Conservation (phyloP, 768 basidiomycete species). For the Cyclocybe aegerita region DNA sequence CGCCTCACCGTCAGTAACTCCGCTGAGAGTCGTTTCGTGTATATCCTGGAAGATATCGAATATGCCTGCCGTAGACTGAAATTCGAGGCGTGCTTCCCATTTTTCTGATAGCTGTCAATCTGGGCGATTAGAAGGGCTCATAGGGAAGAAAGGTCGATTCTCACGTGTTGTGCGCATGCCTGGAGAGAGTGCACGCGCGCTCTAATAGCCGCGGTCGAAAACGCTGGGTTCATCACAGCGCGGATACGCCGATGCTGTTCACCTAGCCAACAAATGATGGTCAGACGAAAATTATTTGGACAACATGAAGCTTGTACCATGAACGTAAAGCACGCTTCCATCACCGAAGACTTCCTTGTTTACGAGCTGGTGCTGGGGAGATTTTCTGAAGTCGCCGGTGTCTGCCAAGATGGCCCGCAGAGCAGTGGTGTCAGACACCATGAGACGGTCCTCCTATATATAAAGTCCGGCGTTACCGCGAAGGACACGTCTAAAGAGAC, state of each 20-base stretch:
- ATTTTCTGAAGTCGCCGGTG: neutral
- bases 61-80: slow-evolving; percentile 32
- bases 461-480: neutral
- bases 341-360: neutral
- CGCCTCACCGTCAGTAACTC: slow-evolving; percentile 2
- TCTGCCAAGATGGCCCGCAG: neutral
- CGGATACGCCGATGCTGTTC: slow-evolving; percentile 42
- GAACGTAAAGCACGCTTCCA: neutral
- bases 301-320: neutral
- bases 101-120: too few species aligned
- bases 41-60: neutral
- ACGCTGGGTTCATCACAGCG: slow-evolving; percentile 45
- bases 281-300: neutral
- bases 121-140: too few species aligned
- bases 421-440: neutral
- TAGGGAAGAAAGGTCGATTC: too few species aligned
- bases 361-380: neutral
- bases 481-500: neutral
- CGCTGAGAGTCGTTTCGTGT: slow-evolving; percentile 1
- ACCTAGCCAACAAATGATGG: slow-evolving; percentile 15
- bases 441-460: neutral
- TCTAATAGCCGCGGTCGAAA: slow-evolving; percentile 39
- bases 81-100: slow-evolving; percentile 29
- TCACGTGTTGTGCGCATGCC: too few species aligned
- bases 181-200: too few species aligned